Base-by-base conservation (phyloP, 768 basidiomycete genomes). In the Collybia nuda region DNA sequence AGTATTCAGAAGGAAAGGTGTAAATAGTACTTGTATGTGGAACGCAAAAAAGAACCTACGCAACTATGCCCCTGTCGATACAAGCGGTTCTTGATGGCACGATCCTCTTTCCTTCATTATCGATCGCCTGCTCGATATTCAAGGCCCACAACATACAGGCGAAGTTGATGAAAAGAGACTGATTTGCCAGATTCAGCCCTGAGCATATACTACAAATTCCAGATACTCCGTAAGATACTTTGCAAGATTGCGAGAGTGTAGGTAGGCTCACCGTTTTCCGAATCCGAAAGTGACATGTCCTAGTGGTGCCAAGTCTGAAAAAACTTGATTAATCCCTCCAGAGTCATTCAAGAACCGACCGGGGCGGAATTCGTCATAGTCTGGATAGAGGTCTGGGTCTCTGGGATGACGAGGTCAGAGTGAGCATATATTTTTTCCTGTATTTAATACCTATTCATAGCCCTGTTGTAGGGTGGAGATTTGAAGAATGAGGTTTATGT, bases 151-250 rank as follows among this genome's bases (percentile, higher is more conserved):
- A 37, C 9, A 48, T 18, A 26, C 21, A 7, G 6, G 47, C 47
- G 35, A 48, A 23, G 24, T 48, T 37, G 24, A 48, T 48, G 47
- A 48, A 48, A 24, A 48, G 47, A 15, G 36, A 39, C 21, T 48
- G 47, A 26, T 39, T 48, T 2, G 47, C 47, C 11, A 48, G 23
- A 9, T 11, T 38, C 36, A 39, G 11, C 5, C 47, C 47, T 3
- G 35, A 17, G 17, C 47, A 48, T 23, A 23, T 39, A n/a, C 47
- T 48, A 26, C 24, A 26, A 7, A 26, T 26, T 3, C 24, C 24
- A 26, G 4, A 26, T 26, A 26, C 7, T 26, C 4, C 24, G 7
- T 26, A 26, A 26, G 24, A 26, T 26, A 26, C 7, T 7, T 26
- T 26, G 24, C 7, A 7, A 3, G 24, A n/a, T 26, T 26, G 24